These are phyloP conservation scores for Phytophthora nicotianae DNA, from an alignment of 352 stramenopile species.

Conservation along the genomic window DNA sequence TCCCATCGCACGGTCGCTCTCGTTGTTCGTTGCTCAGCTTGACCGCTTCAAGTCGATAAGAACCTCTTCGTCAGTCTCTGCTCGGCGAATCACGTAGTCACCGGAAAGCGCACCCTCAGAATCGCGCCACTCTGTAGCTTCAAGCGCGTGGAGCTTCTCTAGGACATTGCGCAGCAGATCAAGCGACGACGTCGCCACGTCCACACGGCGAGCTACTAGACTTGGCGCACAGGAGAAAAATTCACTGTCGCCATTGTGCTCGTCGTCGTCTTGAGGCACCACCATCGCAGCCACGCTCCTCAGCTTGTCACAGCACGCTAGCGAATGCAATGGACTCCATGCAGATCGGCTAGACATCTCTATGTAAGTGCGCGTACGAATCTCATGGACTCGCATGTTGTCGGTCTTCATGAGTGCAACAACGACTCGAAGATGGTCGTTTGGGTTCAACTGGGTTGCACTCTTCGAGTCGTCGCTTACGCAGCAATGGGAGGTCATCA, in stretches of 20 bases:
- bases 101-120: conserved; percentile 13
- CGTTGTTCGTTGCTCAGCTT: conserved; percentile 13
- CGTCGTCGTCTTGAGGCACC: conserved; percentile 25
- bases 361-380: conserved; percentile 13
- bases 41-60: conserved; percentile 8
- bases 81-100: conserved; percentile 19
- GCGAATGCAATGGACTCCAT: conserved; percentile 25
- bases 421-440: conserved; percentile 23
- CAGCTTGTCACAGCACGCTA: conserved; percentile 35
- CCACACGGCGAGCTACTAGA: conserved; percentile 29
- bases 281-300: conserved; percentile 21
- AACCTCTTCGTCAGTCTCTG: conserved; percentile 28
- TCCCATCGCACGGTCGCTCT: conserved; percentile 9
- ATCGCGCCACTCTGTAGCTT: conserved; percentile 2
- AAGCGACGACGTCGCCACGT: conserved; percentile 33
- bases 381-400: neutral
- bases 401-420: conserved; percentile 19
- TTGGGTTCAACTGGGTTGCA: conserved; percentile 8
- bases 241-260: conserved; percentile 18
- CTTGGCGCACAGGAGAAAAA: conserved; percentile 35
- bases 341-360: conserved; percentile 15
- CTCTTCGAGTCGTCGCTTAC: conserved; percentile 7
- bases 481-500: conserved; percentile 24
- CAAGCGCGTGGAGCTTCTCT: conserved; percentile 11
- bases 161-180: conserved; percentile 27